phyloP scores from a whole-genome alignment of 2,329 filamentous ascomycete genomes.

The Penicillium sp. region DNA sequence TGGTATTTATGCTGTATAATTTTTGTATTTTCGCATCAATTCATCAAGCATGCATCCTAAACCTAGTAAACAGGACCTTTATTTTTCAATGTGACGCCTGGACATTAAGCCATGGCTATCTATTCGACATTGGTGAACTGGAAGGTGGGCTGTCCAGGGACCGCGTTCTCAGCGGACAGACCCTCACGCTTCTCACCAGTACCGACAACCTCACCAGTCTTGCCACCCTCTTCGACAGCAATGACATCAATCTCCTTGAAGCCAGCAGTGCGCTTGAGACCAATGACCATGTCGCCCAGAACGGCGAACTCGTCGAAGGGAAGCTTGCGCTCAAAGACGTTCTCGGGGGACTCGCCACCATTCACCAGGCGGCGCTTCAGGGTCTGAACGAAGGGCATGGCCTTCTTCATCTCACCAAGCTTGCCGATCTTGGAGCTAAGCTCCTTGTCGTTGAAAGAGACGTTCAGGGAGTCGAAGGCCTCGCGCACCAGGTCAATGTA shows the following conservation, averaged over 20 bases:
- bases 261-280: conserved; percentile 74
- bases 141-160: conserved; percentile 81
- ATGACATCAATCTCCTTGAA: conserved; percentile 73
- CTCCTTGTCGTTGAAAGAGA: conserved; percentile 75
- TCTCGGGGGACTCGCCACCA: conserved; percentile 64
- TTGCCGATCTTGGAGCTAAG: conserved; percentile 78
- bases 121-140: conserved; percentile 75
- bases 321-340: conserved; percentile 80
- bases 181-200: conserved; percentile 59
- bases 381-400: conserved; percentile 91
- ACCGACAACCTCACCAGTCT: conserved; percentile 47
- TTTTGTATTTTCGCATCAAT: conserved; percentile 24
- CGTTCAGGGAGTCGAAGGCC: conserved; percentile 64
- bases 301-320: conserved; percentile 81
- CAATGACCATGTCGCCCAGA: conserved; percentile 74
- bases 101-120: neutral
- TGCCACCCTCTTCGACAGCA: conserved; percentile 62
- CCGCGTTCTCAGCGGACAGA: conserved; percentile 70
- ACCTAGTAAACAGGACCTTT: conserved; percentile 5
- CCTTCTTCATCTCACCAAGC: conserved; percentile 83
- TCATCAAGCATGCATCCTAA: conserved; percentile 26
- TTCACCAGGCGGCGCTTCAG: conserved; percentile 79
- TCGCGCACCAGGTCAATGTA: conserved; percentile 79
- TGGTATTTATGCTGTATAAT: conserved; percentile 8
- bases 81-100: neutral